Evolutionary conservation across 495 filamentous ascomycete genomes (phyloP).

Genomic region (Podospora didyma): DNA sequence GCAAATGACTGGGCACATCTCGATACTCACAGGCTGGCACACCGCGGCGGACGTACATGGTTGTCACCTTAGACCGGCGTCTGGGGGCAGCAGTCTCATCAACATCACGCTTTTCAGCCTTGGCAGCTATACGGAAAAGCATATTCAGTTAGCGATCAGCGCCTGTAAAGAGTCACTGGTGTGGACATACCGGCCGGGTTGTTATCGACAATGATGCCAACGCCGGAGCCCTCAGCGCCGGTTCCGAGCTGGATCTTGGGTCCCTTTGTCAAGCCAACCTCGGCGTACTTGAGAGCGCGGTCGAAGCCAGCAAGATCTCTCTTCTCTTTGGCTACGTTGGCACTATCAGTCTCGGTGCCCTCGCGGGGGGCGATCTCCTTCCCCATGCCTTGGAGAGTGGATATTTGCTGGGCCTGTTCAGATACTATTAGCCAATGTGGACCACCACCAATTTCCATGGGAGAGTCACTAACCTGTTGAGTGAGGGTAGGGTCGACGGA

Average conservation of each 20-base stretch:
- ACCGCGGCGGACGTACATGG: conserved; percentile 46
- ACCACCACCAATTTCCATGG: not conserved
- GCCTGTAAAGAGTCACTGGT: not conserved
- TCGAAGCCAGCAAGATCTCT: conserved; percentile 46
- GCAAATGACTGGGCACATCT: conserved; percentile 1
- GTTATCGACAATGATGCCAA: conserved; percentile 48
- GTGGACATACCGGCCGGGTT: conserved; percentile 22
- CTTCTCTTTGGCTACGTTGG: conserved; percentile 29
- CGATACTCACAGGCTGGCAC: conserved; percentile 38
- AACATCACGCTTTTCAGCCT: conserved; percentile 24
- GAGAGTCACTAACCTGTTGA: conserved; percentile 27
- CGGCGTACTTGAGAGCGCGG: conserved; percentile 43
- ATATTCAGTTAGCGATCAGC: not conserved
- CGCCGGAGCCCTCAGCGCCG: conserved; percentile 42
- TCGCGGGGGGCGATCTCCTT: conserved; percentile 45
- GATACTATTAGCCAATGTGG: not conserved
- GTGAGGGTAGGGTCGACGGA: conserved; percentile 32
- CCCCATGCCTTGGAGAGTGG: conserved; percentile 44
- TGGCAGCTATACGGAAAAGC: not conserved
- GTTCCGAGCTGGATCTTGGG: conserved; percentile 45
- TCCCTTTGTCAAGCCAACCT: conserved; percentile 42
- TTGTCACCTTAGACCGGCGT: conserved; percentile 43
- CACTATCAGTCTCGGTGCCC: conserved; percentile 1
- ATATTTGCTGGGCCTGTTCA: conserved; percentile 34
- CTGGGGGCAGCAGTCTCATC: conserved; percentile 26